Evolutionary conservation across 2,329 filamentous ascomycete species (phyloP).

Genomic region (Westerdykella aurantiaca): DNA sequence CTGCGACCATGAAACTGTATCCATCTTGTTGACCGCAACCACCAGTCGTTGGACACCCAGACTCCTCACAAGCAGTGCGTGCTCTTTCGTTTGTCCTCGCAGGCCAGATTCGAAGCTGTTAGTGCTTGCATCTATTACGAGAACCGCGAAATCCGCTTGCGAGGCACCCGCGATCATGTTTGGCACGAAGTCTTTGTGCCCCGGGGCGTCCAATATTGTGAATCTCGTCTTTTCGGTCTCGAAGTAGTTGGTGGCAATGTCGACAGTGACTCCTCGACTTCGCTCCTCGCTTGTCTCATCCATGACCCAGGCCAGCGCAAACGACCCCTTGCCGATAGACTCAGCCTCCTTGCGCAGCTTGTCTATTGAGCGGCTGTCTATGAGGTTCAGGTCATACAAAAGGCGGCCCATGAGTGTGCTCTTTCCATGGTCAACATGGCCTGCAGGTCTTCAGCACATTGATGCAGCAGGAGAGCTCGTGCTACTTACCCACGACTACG

Average conservation of each 20-base stretch:
- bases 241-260: slow-evolving; percentile 92
- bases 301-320: slow-evolving; percentile 94
- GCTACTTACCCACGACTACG: slow-evolving; percentile 73
- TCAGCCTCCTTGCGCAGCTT: slow-evolving; percentile 85
- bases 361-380: slow-evolving; percentile 83
- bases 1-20: slow-evolving; percentile 76
- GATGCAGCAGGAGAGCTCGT: neutral
- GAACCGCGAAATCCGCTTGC: slow-evolving; percentile 89
- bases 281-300: slow-evolving; percentile 89
- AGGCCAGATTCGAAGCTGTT: slow-evolving; percentile 92
- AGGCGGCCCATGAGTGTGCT: slow-evolving; percentile 97
- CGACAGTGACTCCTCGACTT: slow-evolving; percentile 86
- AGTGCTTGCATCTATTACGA: slow-evolving; percentile 86
- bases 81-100: slow-evolving; percentile 90
- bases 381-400: slow-evolving; percentile 77
- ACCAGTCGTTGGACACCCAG: slow-evolving; percentile 85
- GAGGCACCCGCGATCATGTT: slow-evolving; percentile 98
- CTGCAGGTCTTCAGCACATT: slow-evolving; percentile 42
- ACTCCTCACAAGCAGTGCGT: slow-evolving; percentile 81
- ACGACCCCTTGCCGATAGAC: slow-evolving; percentile 87
- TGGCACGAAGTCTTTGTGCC: slow-evolving; percentile 91
- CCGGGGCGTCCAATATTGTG: slow-evolving; percentile 91
- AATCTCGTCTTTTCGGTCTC: slow-evolving; percentile 82
- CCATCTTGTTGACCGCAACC: slow-evolving; percentile 92
- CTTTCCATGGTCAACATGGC: slow-evolving; percentile 96